Evolutionary conservation across 805 yeast genomes (phyloP).

Genomic region (Wickerhamomyces rabaulensis): DNA sequence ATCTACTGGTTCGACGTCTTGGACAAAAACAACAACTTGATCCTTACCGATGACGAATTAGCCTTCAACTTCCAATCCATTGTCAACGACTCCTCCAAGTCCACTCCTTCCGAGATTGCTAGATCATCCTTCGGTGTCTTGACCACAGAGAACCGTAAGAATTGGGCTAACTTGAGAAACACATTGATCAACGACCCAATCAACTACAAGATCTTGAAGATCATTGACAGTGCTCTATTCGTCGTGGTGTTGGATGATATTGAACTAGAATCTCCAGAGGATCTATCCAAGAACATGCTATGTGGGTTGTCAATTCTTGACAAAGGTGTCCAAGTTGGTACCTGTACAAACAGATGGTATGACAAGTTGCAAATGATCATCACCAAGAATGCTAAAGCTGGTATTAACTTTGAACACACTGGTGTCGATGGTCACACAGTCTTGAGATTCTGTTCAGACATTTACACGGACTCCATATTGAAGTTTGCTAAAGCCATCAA

Average conservation of each 20-base stretch:
- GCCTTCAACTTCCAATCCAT: slow-evolving; percentile 71
- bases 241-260: slow-evolving; percentile 81
- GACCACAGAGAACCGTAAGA: slow-evolving; percentile 83
- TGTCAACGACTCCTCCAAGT: slow-evolving; percentile 57
- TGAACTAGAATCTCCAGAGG: slow-evolving; percentile 51
- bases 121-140: slow-evolving; percentile 84
- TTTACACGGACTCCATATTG: slow-evolving; percentile 85
- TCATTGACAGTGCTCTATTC: slow-evolving; percentile 78
- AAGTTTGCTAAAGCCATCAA: slow-evolving; percentile 83
- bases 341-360: slow-evolving; percentile 93
- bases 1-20: slow-evolving; percentile 94
- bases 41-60: slow-evolving; percentile 71
- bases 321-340: slow-evolving; percentile 86
- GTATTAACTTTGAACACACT: slow-evolving; percentile 89
- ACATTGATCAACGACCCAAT: slow-evolving; percentile 39
- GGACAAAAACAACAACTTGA: slow-evolving; percentile 64
- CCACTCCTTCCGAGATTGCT: slow-evolving; percentile 57
- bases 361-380: slow-evolving; percentile 86
- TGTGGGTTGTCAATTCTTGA: slow-evolving; percentile 80
- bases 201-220: slow-evolving; percentile 66
- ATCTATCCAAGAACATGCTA: slow-evolving; percentile 75
- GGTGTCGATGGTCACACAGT: slow-evolving; percentile 97
- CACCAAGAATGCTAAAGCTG: slow-evolving; percentile 86
- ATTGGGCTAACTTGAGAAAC: slow-evolving; percentile 77
- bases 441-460: slow-evolving; percentile 79